Conservation (phyloP, 306 rosid genomes). For the Cucumis cinereus region DNA sequence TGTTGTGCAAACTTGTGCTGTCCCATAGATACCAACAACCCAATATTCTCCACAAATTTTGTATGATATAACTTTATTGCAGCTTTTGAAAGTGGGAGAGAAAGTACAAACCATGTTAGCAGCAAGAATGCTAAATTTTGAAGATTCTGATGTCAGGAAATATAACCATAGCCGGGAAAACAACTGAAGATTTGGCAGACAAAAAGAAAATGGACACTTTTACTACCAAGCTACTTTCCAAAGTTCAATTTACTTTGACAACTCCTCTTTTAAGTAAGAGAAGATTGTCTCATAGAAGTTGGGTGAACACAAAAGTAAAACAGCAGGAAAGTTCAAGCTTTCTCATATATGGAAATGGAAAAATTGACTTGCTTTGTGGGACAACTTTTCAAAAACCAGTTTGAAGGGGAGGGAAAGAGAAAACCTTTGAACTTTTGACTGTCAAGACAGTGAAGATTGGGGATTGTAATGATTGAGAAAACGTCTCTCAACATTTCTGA, state of each 20-base stretch:
- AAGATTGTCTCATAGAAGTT: background rate
- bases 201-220: background rate
- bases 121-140: background rate
- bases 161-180: background rate
- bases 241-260: background rate
- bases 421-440: background rate
- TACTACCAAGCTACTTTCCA: background rate
- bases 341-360: background rate
- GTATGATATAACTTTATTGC: background rate
- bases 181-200: background rate
- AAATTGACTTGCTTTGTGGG: background rate
- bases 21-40: conserved; percentile 2
- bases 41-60: background rate
- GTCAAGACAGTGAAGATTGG: background rate
- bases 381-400: background rate
- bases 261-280: background rate
- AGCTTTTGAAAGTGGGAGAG: background rate
- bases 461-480: background rate
- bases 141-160: background rate
- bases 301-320: background rate
- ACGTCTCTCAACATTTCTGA: background rate
- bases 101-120: background rate
- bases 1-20: background rate
- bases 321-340: background rate
- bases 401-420: background rate